phyloP scores from a whole-genome alignment of 768 basidiomycete species.

The Glaciozyma antarctica region DNA sequence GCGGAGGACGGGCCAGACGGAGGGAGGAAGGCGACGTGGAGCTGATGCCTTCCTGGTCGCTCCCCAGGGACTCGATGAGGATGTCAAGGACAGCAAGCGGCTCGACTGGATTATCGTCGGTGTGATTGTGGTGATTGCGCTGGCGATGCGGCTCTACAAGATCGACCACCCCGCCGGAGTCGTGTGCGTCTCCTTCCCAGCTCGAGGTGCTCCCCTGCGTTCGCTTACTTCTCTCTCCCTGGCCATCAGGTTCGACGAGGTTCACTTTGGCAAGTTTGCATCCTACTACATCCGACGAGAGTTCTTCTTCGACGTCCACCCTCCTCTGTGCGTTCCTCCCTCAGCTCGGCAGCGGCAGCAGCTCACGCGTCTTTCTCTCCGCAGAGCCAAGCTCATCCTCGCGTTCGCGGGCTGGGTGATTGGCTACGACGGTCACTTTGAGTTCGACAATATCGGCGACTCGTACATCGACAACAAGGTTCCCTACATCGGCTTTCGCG shows the following conservation, averaged over 20 bases:
- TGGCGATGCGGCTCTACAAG: slow-evolving; percentile 33
- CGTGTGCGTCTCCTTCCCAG: slow-evolving; percentile 27
- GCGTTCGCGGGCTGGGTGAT: slow-evolving; percentile 92
- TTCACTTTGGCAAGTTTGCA: slow-evolving; percentile 94
- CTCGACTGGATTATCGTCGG: slow-evolving; percentile 5
- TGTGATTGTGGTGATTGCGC: slow-evolving; percentile 18
- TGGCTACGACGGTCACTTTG: slow-evolving; percentile 87
- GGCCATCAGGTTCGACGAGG: slow-evolving; percentile 33
- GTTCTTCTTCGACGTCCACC: slow-evolving; percentile 99
- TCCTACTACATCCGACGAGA: slow-evolving; percentile 82
- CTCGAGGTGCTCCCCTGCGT: too few relatives aligned
- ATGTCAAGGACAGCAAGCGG: background rate
- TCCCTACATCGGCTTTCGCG: slow-evolving; percentile 87
- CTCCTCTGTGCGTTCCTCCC: slow-evolving; percentile 52
- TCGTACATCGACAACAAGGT: slow-evolving; percentile 77
- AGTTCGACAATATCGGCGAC: slow-evolving; percentile 92
- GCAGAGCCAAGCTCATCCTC: slow-evolving; percentile 74
- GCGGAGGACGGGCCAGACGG: background rate
- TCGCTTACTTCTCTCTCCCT: background rate
- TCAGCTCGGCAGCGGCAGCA: too few relatives aligned
- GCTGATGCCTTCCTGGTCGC: background rate
- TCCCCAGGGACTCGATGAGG: background rate
- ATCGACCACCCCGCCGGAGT: slow-evolving; percentile 36
- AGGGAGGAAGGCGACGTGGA: background rate
- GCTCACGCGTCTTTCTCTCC: background rate